A percentile compares a stretch with the other conserved stretches of the same genome.
These are phyloP conservation scores for Pythium biforme DNA, from an alignment of 352 stramenopile genomes.

Conservation along the genomic window DNA sequence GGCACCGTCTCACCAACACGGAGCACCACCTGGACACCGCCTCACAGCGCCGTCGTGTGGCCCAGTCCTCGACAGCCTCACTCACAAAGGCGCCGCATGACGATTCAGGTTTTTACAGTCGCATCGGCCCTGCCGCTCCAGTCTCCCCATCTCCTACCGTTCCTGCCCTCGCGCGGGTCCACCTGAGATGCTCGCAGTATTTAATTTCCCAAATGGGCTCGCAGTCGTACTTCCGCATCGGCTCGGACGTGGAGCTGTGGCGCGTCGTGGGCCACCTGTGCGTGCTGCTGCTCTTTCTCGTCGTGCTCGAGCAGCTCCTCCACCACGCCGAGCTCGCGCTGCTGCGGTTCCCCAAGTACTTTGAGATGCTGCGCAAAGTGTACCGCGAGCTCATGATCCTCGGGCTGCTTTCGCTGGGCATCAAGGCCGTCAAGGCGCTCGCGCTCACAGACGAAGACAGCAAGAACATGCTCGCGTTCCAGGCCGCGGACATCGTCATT, in stretches of 20 bases:
- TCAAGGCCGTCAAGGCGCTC: constrained; percentile 26
- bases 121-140: no score
- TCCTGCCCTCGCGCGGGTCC: no score
- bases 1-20: no score
- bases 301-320: constrained; percentile 26
- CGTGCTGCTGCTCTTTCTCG: constrained; percentile 37
- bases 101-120: no score
- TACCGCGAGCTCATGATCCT: constrained; percentile 37
- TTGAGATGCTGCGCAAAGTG: constrained; percentile 13
- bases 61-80: no score
- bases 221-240: constrained; percentile 49
- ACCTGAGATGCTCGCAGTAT: no score
- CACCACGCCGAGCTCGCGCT: constrained; percentile 26
- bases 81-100: no score
- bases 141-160: no score
- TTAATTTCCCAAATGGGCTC: constrained; percentile 7
- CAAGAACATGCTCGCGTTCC: constrained; percentile 28
- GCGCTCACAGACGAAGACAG: constrained; percentile 13
- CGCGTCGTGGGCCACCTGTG: constrained; percentile 46
- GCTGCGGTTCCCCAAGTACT: constrained; percentile 31
- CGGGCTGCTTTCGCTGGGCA: constrained; percentile 23
- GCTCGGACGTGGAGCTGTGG: constrained; percentile 53
- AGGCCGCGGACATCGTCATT: constrained; percentile 33
- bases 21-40: no score
- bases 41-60: no score